These are phyloP conservation scores for Xerophyta viscosa DNA, from an alignment of 106 monocot species.

Conservation along the genomic window DNA sequence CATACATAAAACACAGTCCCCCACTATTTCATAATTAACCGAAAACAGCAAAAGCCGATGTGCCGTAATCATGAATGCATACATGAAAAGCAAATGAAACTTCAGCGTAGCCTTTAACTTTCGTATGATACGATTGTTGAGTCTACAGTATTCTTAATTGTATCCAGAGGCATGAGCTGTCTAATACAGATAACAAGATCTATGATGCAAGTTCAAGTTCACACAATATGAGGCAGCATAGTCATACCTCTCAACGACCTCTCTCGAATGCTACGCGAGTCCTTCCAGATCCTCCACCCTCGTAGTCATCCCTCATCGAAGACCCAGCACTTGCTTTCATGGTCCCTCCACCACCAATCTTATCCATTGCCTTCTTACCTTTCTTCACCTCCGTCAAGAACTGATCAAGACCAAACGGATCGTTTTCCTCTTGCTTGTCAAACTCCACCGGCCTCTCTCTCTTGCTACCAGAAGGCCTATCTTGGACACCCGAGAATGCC, in stretches of 20 bases:
- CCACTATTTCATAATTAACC: too few relatives aligned
- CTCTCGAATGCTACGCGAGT: conserved; percentile 73
- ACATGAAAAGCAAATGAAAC: too few relatives aligned
- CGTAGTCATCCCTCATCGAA: conserved; percentile 80
- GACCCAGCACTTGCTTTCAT: conserved; percentile 97
- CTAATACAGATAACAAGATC: too few relatives aligned
- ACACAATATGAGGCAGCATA: too few relatives aligned
- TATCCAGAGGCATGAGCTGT: too few relatives aligned
- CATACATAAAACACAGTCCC: too few relatives aligned
- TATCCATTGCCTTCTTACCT: conserved; percentile 93
- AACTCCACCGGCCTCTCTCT: conserved; percentile 90
- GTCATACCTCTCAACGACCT: conserved; percentile 35
- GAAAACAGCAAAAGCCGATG: too few relatives aligned
- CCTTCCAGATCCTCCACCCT: conserved; percentile 88
- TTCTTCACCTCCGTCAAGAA: conserved; percentile 99
- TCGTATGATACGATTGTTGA: too few relatives aligned
- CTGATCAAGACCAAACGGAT: conserved; percentile 90
- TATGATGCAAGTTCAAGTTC: too few relatives aligned
- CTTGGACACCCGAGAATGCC: conserved; percentile 72
- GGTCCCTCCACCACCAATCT: conserved; percentile 91
- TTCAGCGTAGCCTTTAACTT: too few relatives aligned
- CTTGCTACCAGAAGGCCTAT: conserved; percentile 61
- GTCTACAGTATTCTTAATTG: too few relatives aligned
- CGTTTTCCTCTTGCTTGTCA: conserved; percentile 86
- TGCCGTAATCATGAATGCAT: too few relatives aligned